These are phyloP conservation scores for Neurospora sp. DNA, from an alignment of 495 filamentous ascomycete genomes.

Conservation along the genomic window DNA sequence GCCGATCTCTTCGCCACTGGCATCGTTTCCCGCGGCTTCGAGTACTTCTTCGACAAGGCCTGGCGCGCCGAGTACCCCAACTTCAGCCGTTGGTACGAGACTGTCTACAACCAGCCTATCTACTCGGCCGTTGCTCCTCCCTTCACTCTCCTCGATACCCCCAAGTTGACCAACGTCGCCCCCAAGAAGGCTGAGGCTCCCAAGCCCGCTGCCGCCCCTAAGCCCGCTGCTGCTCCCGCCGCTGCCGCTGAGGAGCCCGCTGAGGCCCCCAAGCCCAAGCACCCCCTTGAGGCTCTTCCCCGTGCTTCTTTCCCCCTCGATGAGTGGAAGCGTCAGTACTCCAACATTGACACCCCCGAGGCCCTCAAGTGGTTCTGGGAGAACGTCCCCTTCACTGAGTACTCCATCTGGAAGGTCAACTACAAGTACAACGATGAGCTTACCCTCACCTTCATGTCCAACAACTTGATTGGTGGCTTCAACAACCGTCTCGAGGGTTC, in stretches of 20 bases:
- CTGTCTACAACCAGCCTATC: constrained; percentile 80
- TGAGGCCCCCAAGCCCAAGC: constrained; percentile 83
- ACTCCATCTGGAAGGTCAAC: constrained; percentile 81
- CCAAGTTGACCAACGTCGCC: constrained; percentile 69
- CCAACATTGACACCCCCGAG: constrained; percentile 82
- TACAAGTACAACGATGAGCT: constrained; percentile 99
- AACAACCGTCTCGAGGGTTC: constrained; percentile 94
- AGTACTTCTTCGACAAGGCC: constrained; percentile 81
- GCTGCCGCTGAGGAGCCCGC: constrained; percentile 61
- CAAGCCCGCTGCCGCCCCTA: constrained; percentile 47
- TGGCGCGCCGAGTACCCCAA: constrained; percentile 74
- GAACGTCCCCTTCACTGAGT: constrained; percentile 83
- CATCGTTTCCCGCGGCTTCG: constrained; percentile 73
- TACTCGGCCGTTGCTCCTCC: constrained; percentile 70
- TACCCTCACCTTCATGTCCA: constrained; percentile 93
- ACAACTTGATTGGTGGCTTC: constrained; percentile 95
- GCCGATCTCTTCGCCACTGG: constrained; percentile 79
- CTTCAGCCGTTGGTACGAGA: constrained; percentile 87
- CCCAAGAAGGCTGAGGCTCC: constrained; percentile 73
- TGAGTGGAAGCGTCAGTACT: constrained; percentile 98
- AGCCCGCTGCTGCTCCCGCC: constrained; percentile 48
- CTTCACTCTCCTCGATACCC: constrained; percentile 69
- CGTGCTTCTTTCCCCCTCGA: constrained; percentile 75
- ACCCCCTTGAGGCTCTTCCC: constrained; percentile 81
- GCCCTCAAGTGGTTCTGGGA: constrained; percentile 98